Base-by-base conservation (phyloP, 768 basidiomycete species). In the Russula emetica region DNA sequence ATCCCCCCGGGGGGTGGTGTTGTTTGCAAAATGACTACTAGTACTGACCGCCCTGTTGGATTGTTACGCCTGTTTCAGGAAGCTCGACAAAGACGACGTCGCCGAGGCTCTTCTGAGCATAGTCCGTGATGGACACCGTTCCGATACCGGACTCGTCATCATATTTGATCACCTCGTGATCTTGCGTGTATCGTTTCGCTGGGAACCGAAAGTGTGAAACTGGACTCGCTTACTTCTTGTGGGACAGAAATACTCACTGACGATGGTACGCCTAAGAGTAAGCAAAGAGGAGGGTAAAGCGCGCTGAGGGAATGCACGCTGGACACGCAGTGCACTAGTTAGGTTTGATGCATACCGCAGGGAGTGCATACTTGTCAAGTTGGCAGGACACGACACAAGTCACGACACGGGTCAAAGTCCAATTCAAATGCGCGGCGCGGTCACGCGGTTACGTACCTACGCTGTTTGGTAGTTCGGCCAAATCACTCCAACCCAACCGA, bases 51-150 rank as follows among this genome's bases (percentile, higher is more conserved):
- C 90, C 92, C 74, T 88, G 78, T 9, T 72, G 72, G 59, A 98
- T 78, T 62, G 82, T 73, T 0, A 81, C 78, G 5, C 89, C 94
- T 10, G 81, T 72, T 11, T 72, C 69, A 1, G 92, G 91, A 54
- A 99, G 82, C 74, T 98, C 97, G 54, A 98, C 94, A 76, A 92
- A 99, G 53, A 98, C 97, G 57, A 98, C 93, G 73, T 99, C 97
- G 36, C 97, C 97, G 3, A 99, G 82, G 38, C 87, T 85, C 55
- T 86, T 81, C 74, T 98, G 94, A 2, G 97, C 97, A 72, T 97
- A 90, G 72, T 96, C 79, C 18, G 97, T 98, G 72, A 99, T 91
- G 49, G 85, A 83, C 50, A 98, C 80, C 9, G 83, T 87, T 42
- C 93, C 96, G 32, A 94, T 69, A 42, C 86, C 85, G 22, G 89